These are phyloP conservation scores for Xylaria sp. DNA, from an alignment of 2,329 filamentous ascomycete species.

Conservation along the genomic window DNA sequence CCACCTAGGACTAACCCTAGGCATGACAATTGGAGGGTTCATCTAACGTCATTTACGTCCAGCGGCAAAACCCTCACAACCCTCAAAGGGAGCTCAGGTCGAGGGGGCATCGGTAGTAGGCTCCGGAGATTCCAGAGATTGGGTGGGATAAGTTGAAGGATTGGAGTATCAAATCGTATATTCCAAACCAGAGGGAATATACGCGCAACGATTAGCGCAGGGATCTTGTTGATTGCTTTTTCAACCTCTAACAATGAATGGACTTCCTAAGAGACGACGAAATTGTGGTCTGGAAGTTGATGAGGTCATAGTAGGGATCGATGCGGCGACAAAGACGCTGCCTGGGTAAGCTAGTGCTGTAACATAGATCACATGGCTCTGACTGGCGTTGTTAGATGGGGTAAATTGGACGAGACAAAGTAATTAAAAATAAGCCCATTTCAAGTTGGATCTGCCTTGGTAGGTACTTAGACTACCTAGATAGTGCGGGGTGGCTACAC, in stretches of 20 bases:
- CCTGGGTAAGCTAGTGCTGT: not conserved
- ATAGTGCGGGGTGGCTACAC: no score
- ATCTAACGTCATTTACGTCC: no score
- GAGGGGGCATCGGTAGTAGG: conserved; percentile 15
- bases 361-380: not conserved
- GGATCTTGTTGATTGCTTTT: not conserved
- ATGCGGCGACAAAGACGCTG: not conserved
- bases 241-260: not conserved
- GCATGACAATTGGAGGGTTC: not conserved
- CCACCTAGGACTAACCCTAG: conserved; percentile 7
- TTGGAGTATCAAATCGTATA: conserved; percentile 14
- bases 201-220: conserved; percentile 1
- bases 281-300: not conserved
- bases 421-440: not conserved
- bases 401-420: not conserved
- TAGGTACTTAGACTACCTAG: no score
- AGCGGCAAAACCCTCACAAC: no score
- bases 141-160: conserved; percentile 1
- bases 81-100: not conserved
- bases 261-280: not conserved
- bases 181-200: conserved; percentile 3
- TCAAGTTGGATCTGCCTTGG: not conserved
- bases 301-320: not conserved
- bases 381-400: not conserved
- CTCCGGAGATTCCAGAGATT: conserved; percentile 5